Evolutionary conservation across 495 filamentous ascomycete species (phyloP), one percentile per base, ranked within the genome.

Genomic region (Penicillium robsamsonii): DNA sequence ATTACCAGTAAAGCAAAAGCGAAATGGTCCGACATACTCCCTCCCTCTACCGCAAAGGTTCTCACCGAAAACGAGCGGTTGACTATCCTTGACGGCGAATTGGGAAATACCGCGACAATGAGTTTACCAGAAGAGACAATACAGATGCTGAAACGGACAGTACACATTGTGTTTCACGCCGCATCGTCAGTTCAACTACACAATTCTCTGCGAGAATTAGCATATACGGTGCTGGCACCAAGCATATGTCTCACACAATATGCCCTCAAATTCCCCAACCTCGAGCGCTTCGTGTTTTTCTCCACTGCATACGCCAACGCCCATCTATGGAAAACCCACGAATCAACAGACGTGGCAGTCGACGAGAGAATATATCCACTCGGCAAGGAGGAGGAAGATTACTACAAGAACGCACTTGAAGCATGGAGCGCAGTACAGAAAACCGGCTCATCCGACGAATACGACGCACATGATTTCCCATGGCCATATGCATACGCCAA

Each of bases 91-190:
- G 65, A 68, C 30, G 65, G 65, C 25, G 65, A 68, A 46, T 18
- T 68, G 17, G 65, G 65, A 13, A 53, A 68, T 22, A 68, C 65
- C 0, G 62, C 65, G n/a, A 68, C 60, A 22, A 68, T 68, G 65
- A 29, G 56, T 47, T 53, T 68, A n/a, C 44, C 59, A 12, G 62
- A 68, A 20, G 55, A 59, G 0, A 49, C 47, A 12, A 25, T 68
- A 0, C 65, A 68, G 35, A 65, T 68, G 59, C 47, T 68, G 17
- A 68, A 68, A 31, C 45, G 25, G 38, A 63, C 52, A 29, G 65
- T 68, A 0, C 65, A 68, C 43, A 53, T 68, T 29, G 37, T 68
- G 15, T 63, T 68, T 29, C 62, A 68, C 24, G 58, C 55, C 9
- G 62, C 62, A 11, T 46, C 57, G 1, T 59, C 65, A 13, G 59